Evolutionary conservation across 225 moss, liverwort and hornwort genomes (phyloP).

Genomic region (Neckera pumila): DNA sequence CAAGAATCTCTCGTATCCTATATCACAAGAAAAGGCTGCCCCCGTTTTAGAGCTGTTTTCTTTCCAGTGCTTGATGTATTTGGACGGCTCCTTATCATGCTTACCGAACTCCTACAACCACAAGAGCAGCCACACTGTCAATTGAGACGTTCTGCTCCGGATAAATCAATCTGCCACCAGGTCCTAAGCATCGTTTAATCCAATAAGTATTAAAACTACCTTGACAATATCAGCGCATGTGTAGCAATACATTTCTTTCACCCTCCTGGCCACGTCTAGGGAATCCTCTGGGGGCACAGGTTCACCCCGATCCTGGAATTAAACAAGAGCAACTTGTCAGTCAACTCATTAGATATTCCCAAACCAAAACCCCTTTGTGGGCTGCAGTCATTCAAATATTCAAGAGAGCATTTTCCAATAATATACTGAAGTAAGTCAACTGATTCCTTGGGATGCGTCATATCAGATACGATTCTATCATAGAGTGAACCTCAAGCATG

Average conservation of each 20-base stretch:
- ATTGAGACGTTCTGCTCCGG: not conserved
- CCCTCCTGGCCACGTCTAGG: slow-evolving; percentile 68
- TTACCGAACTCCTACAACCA: slow-evolving; percentile 74
- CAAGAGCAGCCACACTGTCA: not conserved
- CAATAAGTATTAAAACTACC: slow-evolving; percentile 15
- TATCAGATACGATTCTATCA: not conserved
- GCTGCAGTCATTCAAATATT: not conserved
- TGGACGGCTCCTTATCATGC: slow-evolving; percentile 83
- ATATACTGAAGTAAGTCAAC: not conserved
- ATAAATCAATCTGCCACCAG: not conserved
- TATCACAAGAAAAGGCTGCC: slow-evolving; percentile 58
- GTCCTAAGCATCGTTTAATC: not conserved
- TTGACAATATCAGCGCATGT: slow-evolving; percentile 92
- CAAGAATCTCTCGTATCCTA: slow-evolving; percentile 87
- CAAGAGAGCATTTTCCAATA: not conserved
- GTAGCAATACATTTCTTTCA: slow-evolving; percentile 88
- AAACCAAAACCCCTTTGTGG: not conserved
- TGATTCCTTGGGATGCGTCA: not conserved
- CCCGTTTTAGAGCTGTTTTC: slow-evolving; percentile 66
- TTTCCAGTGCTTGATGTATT: slow-evolving; percentile 79
- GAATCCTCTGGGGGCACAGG: slow-evolving; percentile 86
- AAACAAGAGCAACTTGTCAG: not conserved
- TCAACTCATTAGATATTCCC: not conserved
- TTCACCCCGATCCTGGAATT: slow-evolving; percentile 70
- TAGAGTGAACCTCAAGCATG: not conserved